Conservation (phyloP, 139 green algal genomes). For the Chlorella sp. region DNA sequence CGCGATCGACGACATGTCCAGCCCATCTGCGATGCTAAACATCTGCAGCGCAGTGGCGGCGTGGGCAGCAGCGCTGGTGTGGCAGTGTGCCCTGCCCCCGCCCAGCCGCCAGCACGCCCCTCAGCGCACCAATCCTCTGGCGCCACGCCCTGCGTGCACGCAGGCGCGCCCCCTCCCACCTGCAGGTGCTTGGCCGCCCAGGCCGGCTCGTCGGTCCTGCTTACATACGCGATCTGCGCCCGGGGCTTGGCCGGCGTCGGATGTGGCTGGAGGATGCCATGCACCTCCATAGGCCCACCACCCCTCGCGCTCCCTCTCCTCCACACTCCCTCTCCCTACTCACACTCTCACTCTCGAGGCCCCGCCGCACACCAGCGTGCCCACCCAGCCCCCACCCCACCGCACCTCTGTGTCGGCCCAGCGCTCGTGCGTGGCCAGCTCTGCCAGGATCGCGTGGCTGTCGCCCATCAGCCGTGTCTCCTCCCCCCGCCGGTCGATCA, state of each 20-base stretch:
- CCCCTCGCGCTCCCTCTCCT: too few relatives aligned
- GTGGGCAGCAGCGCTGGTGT: neutral
- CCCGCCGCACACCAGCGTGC: neutral
- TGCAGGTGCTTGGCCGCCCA: slow-evolving; percentile 61
- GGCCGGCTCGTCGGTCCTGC: slow-evolving; percentile 55
- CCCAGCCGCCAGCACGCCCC: slow-evolving; percentile 30
- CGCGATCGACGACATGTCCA: slow-evolving; percentile 15
- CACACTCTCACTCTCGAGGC: too few relatives aligned
- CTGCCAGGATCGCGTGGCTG: slow-evolving; percentile 40
- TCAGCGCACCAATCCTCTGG: too few relatives aligned
- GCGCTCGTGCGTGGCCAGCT: slow-evolving; percentile 45
- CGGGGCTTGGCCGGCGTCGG: too few relatives aligned
- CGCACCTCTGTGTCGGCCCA: slow-evolving; percentile 50
- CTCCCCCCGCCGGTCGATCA: slow-evolving; percentile 39
- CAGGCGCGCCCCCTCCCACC: too few relatives aligned
- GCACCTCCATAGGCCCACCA: too few relatives aligned
- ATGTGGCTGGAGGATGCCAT: too few relatives aligned
- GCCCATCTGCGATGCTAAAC: neutral
- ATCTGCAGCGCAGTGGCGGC: neutral
- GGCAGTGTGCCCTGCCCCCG: slow-evolving; percentile 26
- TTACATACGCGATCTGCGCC: slow-evolving; percentile 53
- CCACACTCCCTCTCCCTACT: neutral
- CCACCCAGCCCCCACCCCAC: too few relatives aligned
- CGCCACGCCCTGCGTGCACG: too few relatives aligned
- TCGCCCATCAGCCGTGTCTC: slow-evolving; percentile 54